Base-by-base conservation (phyloP, 148 eudicot genomes). In the Vaccinium corymbosum region DNA sequence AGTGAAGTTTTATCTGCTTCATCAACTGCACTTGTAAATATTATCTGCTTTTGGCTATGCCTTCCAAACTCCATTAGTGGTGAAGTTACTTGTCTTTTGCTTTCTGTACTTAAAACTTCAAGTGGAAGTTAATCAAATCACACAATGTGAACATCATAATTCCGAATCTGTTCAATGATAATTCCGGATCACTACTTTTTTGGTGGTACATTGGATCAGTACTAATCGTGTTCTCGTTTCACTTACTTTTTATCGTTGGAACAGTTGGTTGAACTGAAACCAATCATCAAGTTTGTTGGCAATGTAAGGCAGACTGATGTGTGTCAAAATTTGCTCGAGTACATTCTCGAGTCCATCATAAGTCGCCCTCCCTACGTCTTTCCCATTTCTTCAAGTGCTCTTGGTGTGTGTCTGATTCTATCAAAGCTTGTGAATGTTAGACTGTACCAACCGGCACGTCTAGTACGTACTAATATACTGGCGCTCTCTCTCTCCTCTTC, bases 1-100 rank as follows among this genome's bases (percentile, higher is more conserved):
- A 85, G 51, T 85, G 86, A 85, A 66, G 48, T 11, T 55, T 20
- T 82, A 59, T 82, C 66, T 20, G 15, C 50, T 82, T 73, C 56
- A 53, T 46, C n/a, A 12, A 20, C 42, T 55, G 32, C 13, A 8
- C 76, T 35, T 70, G 78, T 82, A 12, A 73, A 82, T 71, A 12
- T 55, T 20, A 66, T 73, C 19, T 52, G 17, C 7, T 82, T 82
- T 82, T 62, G 57, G 12, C 16, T 14, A 62, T 22, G 13, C 20
- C 75, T 48, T 81, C 27, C 50, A 11, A 35, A 56, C 32, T 35
- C 14, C n/a, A 8, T 81, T 64, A 2, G 46, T 12, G 19, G 29
- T 13, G 20, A 61, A 35, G 52, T 46, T 79, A 32, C 57, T 9
- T 79, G 16, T 22, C 81, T 12, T 59, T 80, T 42, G 82, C 49